These are phyloP conservation scores for Sphagnum contortum DNA, from an alignment of 225 moss, liverwort and hornwort genomes.

Conservation along the genomic window DNA sequence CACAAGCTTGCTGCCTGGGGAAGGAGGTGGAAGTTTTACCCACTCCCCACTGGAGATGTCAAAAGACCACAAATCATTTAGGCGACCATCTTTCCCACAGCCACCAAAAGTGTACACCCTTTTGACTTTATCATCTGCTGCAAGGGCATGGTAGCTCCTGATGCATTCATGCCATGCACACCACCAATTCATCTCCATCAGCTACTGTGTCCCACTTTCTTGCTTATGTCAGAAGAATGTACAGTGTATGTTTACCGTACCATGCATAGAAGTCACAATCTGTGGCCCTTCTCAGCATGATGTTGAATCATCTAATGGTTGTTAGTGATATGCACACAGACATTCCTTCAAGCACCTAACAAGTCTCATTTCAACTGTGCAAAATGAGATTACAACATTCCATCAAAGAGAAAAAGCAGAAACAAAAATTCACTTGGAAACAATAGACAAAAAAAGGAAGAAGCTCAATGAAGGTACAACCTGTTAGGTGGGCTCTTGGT, in stretches of 20 bases:
- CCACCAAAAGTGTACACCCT: constrained; percentile 73
- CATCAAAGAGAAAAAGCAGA: too few relatives aligned
- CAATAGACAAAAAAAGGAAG: neutral
- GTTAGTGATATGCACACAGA: too few relatives aligned
- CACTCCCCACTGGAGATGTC: constrained; percentile 39
- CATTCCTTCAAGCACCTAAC: too few relatives aligned
- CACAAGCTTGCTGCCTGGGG: constrained; percentile 30
- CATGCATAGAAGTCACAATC: too few relatives aligned
- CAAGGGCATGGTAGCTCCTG: constrained; percentile 85
- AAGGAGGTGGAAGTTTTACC: constrained; percentile 36
- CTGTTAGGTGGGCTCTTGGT: constrained; percentile 61
- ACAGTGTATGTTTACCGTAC: too few relatives aligned
- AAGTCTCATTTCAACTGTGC: too few relatives aligned
- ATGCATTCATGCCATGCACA: neutral
- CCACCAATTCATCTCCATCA: neutral
- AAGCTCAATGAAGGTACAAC: constrained; percentile 9
- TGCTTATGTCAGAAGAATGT: too few relatives aligned
- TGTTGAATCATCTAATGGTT: too few relatives aligned
- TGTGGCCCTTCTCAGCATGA: too few relatives aligned
- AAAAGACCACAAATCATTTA: constrained; percentile 85
- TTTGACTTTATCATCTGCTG: constrained; percentile 46
- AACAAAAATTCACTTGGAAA: neutral
- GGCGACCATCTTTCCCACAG: constrained; percentile 63
- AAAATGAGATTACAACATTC: too few relatives aligned
- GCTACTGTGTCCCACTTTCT: neutral